These are phyloP conservation scores for Venturia pyrina DNA, from an alignment of 2,329 filamentous ascomycete species.

Conservation along the genomic window DNA sequence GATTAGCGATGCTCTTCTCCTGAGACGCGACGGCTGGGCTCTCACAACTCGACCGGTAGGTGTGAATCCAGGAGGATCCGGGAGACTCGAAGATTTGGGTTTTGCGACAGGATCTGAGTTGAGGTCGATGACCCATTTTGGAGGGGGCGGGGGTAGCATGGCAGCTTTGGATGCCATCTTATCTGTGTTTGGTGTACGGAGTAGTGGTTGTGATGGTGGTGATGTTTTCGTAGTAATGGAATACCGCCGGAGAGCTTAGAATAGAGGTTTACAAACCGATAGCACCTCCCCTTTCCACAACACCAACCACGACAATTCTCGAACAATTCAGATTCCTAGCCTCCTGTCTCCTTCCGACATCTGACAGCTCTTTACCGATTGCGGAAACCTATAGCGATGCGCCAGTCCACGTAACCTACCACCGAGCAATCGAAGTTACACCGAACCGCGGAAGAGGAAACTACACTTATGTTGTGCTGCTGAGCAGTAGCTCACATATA, in stretches of 20 bases:
- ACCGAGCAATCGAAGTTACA: not conserved
- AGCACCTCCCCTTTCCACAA: not conserved
- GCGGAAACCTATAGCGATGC: not conserved
- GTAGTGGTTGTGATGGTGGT: not conserved
- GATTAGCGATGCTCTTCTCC: not conserved
- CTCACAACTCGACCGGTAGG: constrained; percentile 21
- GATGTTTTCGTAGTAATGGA: not conserved
- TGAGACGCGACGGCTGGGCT: not conserved
- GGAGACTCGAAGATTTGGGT: constrained; percentile 56
- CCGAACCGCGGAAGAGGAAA: not conserved
- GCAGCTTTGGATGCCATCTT: not conserved
- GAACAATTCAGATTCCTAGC: not conserved
- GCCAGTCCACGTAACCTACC: not conserved
- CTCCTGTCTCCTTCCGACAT: not conserved
- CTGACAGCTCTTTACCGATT: not conserved
- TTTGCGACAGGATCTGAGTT: constrained; percentile 57
- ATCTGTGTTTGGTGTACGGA: not conserved
- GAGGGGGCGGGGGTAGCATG: constrained; percentile 39
- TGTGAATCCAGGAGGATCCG: constrained; percentile 81
- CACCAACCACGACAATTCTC: not conserved
- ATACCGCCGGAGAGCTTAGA: not conserved
- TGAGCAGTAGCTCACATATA: not conserved
- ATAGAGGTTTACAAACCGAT: not conserved
- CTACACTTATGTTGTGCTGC: constrained; percentile 2
- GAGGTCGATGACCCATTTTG: constrained; percentile 77